Percentiles rank a stretch among this genome's conserved stretches.
Evolutionary conservation across 2,329 filamentous ascomycete genomes (phyloP).

Genomic region (Parastagonospora nodorum): DNA sequence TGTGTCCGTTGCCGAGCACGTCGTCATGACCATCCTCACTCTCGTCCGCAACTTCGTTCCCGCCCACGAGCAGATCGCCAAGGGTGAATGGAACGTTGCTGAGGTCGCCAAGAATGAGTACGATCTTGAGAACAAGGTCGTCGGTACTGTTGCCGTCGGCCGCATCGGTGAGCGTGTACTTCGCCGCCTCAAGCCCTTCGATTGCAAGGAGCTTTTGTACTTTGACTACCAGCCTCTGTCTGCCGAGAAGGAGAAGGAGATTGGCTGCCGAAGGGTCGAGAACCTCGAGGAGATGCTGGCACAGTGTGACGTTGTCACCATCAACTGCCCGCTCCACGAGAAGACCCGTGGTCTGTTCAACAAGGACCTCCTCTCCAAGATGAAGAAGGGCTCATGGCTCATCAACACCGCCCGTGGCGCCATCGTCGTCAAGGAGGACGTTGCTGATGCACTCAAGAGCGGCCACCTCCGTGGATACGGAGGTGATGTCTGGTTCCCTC

Average conservation of each 20-base stretch:
- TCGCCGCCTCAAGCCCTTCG: conserved; percentile 92
- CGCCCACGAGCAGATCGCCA: conserved; percentile 89
- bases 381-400: conserved; percentile 98
- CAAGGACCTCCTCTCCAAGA: conserved; percentile 98
- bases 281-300: conserved; percentile 89
- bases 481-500: conserved; percentile 94
- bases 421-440: conserved; percentile 99
- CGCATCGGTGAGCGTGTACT: conserved; percentile 98
- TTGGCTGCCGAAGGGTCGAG: conserved; percentile 89
- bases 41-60: conserved; percentile 98
- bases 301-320: conserved; percentile 96
- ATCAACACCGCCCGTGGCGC: conserved; percentile 98
- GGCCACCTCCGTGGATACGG: conserved; percentile 90
- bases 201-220: conserved; percentile 99
- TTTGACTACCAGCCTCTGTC: conserved; percentile 97
- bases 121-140: conserved; percentile 95
- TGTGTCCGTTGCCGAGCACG: conserved; percentile 97
- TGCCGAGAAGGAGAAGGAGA: conserved; percentile 88
- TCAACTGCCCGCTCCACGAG: conserved; percentile 99
- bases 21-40: conserved; percentile 96
- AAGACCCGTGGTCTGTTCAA: conserved; percentile 97
- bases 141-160: conserved; percentile 95
- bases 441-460: conserved; percentile 87
- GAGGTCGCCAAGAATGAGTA: conserved; percentile 97
- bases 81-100: conserved; percentile 93